A percentile compares a stretch with the other conserved stretches of the same genome.
Conservation (phyloP, 768 basidiomycete species). For the Rhodotorula taiwanensis region DNA sequence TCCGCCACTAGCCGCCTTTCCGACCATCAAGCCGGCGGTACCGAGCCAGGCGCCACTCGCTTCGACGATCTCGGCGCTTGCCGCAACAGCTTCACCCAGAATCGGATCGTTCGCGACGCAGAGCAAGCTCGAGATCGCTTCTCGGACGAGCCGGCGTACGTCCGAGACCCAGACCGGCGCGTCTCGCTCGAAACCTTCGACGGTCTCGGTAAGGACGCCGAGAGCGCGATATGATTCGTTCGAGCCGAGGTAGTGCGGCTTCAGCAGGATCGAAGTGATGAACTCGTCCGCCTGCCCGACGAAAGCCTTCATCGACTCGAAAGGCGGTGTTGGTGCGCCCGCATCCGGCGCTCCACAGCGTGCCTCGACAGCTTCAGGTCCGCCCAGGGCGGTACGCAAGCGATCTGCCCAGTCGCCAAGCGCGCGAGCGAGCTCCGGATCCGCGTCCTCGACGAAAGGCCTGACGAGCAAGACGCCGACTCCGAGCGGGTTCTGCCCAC, state of each 20-base stretch:
- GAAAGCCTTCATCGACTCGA: too few species aligned
- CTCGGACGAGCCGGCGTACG: neutral
- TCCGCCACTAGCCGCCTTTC: neutral
- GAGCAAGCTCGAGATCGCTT: neutral
- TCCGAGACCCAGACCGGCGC: neutral
- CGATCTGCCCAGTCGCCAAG: too few species aligned
- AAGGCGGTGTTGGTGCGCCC: too few species aligned
- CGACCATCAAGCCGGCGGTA: neutral
- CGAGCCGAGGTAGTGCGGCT: constrained; percentile 2
- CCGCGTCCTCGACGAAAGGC: too few species aligned
- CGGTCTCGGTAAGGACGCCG: neutral
- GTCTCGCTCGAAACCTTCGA: neutral
- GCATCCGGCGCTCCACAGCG: too few species aligned
- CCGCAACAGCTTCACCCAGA: neutral
- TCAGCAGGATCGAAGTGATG: too few species aligned
- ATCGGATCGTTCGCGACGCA: neutral
- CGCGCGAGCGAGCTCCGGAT: too few species aligned
- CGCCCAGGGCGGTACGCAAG: too few species aligned
- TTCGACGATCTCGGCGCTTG: neutral
- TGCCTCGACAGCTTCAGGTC: too few species aligned
- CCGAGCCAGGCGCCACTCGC: constrained; percentile 6
- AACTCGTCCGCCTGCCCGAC: too few species aligned
- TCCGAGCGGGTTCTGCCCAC: too few species aligned
- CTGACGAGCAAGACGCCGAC: too few species aligned
- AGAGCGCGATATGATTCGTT: neutral